These are phyloP conservation scores for Pyricularia sp. DNA, from an alignment of 2,329 filamentous ascomycete species.

Conservation along the genomic window DNA sequence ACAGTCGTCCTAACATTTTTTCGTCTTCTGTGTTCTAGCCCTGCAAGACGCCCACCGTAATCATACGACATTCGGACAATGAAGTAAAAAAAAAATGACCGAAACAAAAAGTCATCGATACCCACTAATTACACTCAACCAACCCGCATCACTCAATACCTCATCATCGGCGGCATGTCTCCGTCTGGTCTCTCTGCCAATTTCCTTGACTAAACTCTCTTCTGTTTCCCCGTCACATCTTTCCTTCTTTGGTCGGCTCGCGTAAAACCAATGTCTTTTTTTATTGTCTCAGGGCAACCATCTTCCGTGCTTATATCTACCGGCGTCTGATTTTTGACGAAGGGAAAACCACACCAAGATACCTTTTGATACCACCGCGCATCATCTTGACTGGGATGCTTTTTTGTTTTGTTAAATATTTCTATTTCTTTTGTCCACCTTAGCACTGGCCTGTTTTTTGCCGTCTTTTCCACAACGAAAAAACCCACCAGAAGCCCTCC, in stretches of 20 bases:
- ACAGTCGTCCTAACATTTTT: background rate
- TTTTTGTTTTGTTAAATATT: background rate
- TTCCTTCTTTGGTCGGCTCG: background rate
- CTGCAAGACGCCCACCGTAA: conserved; percentile 31
- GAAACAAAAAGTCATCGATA: background rate
- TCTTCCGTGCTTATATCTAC: background rate
- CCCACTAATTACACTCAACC: background rate
- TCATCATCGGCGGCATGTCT: background rate
- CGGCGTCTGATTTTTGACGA: background rate
- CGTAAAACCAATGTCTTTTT: background rate
- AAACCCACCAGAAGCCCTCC: background rate
- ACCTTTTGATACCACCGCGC: background rate
- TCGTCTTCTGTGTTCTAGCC: conserved; percentile 24
- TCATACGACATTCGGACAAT: conserved; percentile 21
- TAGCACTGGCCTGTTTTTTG: background rate
- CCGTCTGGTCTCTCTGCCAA: background rate
- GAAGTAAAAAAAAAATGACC: conserved; percentile 10
- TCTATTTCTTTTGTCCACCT: background rate
- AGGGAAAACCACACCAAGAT: background rate
- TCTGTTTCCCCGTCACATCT: background rate
- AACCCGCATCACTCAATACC: background rate
- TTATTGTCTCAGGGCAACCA: background rate
- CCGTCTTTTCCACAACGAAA: background rate
- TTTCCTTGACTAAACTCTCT: background rate
- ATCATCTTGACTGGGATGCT: background rate